These are phyloP conservation scores for Solanum raphanifolium DNA, from an alignment of 257 asterid genomes.

Conservation along the genomic window DNA sequence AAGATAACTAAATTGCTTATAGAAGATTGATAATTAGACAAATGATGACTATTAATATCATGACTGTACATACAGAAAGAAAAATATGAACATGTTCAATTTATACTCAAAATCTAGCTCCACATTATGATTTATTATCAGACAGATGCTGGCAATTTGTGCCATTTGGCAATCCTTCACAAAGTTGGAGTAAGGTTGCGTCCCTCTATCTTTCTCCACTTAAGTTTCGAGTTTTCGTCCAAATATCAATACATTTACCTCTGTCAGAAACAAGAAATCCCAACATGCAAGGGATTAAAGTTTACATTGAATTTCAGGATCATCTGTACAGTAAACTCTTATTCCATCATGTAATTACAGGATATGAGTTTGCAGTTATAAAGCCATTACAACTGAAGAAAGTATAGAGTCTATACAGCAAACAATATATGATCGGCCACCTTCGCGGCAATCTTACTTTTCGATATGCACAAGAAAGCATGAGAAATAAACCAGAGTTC, in stretches of 20 bases:
- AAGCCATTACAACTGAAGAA: not conserved
- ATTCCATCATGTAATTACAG: not conserved
- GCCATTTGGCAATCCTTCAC: not conserved
- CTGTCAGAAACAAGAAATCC: not conserved
- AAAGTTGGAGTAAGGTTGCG: not conserved
- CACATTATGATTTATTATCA: not conserved
- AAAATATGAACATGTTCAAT: not conserved
- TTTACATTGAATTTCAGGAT: not conserved
- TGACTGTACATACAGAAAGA: not conserved
- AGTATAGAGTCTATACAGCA: not conserved
- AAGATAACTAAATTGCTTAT: not conserved
- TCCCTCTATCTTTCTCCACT: not conserved
- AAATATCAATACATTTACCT: not conserved
- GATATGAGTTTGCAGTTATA: not conserved
- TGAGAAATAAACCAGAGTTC: not conserved
- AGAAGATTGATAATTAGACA: not conserved
- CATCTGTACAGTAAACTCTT: not conserved
- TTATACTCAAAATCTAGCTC: not conserved
- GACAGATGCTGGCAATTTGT: too few relatives aligned
- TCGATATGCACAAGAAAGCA: not conserved
- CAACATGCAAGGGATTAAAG: not conserved
- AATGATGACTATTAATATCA: not conserved
- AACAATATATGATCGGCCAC: not conserved
- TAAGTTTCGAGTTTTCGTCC: not conserved
- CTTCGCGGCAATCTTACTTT: not conserved